Evolutionary conservation across 1,284 basidiomycete species (phyloP).

Genomic region (Boletus nobilissimus): DNA sequence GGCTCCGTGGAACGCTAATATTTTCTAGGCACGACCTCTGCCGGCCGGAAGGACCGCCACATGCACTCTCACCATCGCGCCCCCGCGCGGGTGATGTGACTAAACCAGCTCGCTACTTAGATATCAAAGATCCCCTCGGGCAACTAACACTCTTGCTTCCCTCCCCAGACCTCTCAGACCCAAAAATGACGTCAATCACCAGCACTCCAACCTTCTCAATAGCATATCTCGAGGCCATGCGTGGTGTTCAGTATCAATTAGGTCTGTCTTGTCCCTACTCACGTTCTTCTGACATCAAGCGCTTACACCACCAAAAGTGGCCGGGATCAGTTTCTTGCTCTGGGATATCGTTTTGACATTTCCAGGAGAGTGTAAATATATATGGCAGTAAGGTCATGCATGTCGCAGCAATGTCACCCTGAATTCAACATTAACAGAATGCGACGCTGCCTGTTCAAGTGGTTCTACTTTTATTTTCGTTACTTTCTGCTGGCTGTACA

Average conservation of each 20-base stretch:
- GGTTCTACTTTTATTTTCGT: slow-evolving; percentile 40
- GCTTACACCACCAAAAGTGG: slow-evolving; percentile 26
- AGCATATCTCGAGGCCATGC: slow-evolving; percentile 20
- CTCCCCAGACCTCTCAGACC: neutral
- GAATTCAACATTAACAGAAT: slow-evolving; percentile 23
- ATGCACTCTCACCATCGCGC: slow-evolving; percentile 4
- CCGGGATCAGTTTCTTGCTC: slow-evolving; percentile 29
- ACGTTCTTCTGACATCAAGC: neutral
- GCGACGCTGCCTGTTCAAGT: slow-evolving; percentile 30
- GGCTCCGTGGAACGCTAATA: too few relatives aligned
- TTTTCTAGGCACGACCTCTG: neutral
- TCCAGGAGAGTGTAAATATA: slow-evolving; percentile 31
- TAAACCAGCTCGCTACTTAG: slow-evolving; percentile 56
- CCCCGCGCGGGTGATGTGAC: too few relatives aligned
- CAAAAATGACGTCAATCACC: slow-evolving; percentile 13
- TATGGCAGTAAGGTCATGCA: slow-evolving; percentile 38
- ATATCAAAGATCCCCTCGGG: neutral
- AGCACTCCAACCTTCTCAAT: slow-evolving; percentile 14
- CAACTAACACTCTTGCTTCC: too few relatives aligned
- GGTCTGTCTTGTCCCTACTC: slow-evolving; percentile 13
- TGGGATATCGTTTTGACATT: slow-evolving; percentile 37
- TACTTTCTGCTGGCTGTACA: slow-evolving; percentile 31
- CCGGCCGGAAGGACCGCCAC: slow-evolving; percentile 1
- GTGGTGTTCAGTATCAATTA: slow-evolving; percentile 25
- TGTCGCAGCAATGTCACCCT: neutral